Base-by-base conservation (phyloP, 352 stramenopile species). In the Elongisporangium senticosum region DNA sequence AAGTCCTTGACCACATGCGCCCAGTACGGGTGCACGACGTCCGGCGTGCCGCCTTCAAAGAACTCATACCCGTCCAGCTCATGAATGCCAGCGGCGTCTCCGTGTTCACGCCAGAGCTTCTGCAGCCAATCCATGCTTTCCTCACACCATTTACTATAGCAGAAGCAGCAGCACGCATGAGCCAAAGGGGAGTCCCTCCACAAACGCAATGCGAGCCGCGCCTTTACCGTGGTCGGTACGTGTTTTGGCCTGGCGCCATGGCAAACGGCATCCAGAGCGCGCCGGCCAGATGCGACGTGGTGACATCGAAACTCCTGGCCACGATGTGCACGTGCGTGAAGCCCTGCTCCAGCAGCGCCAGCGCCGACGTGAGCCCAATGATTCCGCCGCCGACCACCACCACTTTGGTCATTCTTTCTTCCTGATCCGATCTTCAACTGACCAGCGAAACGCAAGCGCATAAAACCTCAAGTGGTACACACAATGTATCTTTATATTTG, bases 221-320 rank as follows among this genome's bases (percentile, higher is more conserved):
- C 53, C 61, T 43, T 56, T 28, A 88, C 80, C 58, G 64, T 17
- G 74, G 74, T 48, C 68, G 71, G 20, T 77, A 28, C 10, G 68
- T 53, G 51, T 79, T 68, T 2, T 62, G 58, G 61, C 71, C 62
- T 11, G 66, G 48, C 0, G 75, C 74, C 24, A 89, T 57, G 49
- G 79, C 79, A 57, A 90, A 90, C 1, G 80, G 80, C 71, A 86
- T 85, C 80, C 78, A 90, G 28, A 90, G 72, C 5, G 77, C 80
- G n/a, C 80, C 80, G 10, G 81, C 81, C 7, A 86, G 69, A 57
- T 89, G 78, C 22, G 81, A 90, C 24, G 80, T 81, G 52, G 72
- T 79, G 43, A 58, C 71, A n/a, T 89, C 78, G 52, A 85, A 87
- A 49, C 56, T 59, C 15, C 63, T 70, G 19, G 77, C 78, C 3